Base-by-base conservation (phyloP, 1,139 yeast genomes). In the Petasospora fabianii region DNA sequence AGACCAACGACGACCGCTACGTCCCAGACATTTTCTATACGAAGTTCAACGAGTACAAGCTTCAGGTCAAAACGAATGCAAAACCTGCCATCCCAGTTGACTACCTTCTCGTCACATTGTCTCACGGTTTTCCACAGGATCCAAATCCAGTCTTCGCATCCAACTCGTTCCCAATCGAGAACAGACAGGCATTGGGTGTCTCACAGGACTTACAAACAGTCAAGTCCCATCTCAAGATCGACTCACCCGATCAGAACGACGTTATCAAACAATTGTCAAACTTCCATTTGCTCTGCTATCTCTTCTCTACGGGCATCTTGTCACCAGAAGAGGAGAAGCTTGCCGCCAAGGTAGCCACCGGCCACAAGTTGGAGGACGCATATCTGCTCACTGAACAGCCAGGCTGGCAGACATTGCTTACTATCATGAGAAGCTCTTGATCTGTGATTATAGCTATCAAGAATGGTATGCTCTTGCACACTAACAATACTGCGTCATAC, bases 21-120 rank as follows among this genome's bases (percentile, higher is more conserved):
- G 97, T 94, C 10, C 98, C 99, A 0, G 99, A 94, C 49, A 84
- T 94, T 17, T 84, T 86, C 55, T 94, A 83, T 68, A 78, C 80
- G 62, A 80, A 78, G 58, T 73, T 79, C 50, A 94, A 94, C 58
- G 97, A 94, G 61, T 94, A 92, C 62, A 87, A 88, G 7, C 68
- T 88, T 20, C 81, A 87, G 35, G 95, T 92, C 14, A 88, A 87
- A 56, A 78, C 80, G 31, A 84, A 86, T 55, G 98, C 97, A 12
- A 86, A 85, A 56, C 97, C 98, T 0, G 87, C 96, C 6, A 88
- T 94, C 61, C 99, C 99, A 0, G 94, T 87, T 13, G 98, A 94
- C 50, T 94, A 86, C 59, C 64, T 94, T 46, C 65, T 94, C 38
- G 95, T 92, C 1, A 83, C 97, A 3, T 65, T 92, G 46, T 84